These are phyloP conservation scores for Clarireedia monteithiana DNA, from an alignment of 2,329 filamentous ascomycete species.

Conservation along the genomic window DNA sequence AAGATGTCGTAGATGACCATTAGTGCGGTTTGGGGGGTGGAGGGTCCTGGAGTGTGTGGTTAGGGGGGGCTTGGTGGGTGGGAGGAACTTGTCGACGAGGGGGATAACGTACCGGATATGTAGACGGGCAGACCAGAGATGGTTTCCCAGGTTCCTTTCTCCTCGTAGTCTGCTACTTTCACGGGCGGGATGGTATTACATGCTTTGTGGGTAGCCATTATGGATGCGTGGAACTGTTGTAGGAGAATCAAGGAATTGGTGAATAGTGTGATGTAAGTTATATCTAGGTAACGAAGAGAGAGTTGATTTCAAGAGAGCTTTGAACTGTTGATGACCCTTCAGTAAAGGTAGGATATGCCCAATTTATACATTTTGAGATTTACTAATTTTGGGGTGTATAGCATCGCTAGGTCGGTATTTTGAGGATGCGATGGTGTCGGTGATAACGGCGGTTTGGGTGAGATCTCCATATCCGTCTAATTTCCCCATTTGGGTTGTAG, in stretches of 20 bases:
- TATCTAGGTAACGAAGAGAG: too few species aligned
- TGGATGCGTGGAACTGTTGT: neutral
- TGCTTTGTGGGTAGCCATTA: slow-evolving; percentile 18
- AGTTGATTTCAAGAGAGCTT: too few species aligned
- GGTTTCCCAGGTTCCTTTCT: slow-evolving; percentile 15
- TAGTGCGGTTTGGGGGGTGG: slow-evolving; percentile 45
- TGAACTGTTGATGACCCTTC: neutral
- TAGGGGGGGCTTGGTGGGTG: neutral
- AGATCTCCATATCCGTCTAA: too few species aligned
- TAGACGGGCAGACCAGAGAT: slow-evolving; percentile 11
- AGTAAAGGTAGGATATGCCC: too few species aligned
- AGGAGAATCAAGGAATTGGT: neutral
- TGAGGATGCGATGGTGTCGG: neutral
- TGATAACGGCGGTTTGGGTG: neutral
- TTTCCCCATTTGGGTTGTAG: too few species aligned
- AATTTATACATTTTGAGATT: neutral
- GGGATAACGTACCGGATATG: neutral
- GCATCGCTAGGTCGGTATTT: neutral
- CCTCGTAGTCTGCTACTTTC: slow-evolving; percentile 27
- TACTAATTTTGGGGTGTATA: neutral
- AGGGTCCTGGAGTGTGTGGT: slow-evolving; percentile 36
- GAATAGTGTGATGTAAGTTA: neutral
- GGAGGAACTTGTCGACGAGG: neutral
- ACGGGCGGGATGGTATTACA: slow-evolving; percentile 28
- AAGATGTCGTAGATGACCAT: slow-evolving; percentile 56